Base-by-base conservation (phyloP, 495 filamentous ascomycete species). In the Parathielavia appendiculata region DNA sequence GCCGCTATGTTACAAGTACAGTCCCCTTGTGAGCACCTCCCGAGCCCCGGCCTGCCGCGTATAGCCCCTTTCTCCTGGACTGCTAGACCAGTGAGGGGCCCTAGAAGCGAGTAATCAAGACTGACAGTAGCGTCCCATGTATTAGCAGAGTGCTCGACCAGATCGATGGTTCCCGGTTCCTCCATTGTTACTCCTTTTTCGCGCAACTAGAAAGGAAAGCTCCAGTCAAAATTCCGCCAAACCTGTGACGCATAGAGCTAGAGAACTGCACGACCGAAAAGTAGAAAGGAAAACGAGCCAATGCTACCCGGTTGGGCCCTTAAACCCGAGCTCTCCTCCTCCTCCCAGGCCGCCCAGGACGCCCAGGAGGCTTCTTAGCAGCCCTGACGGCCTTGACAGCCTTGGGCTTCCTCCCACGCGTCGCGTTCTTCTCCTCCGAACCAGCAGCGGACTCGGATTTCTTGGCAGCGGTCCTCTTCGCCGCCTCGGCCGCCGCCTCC, bases 311-410 rank as follows among this genome's bases (percentile, higher is more conserved):
- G 2, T 5, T 16, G 13, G 2, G 3, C 26, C 26, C 26, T 57
- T 51, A 63, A 30, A 26, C 44, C 38, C 50, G 40, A 4, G 51
- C 20, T 40, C 41, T 63, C 23, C 47, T 30, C 53, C 20, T 48
- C 34, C 60, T 38, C 14, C 32, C 51, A 6, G 56, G 52, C 40
- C 61, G 46, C 12, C 46, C 46, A n/a, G 46, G 26, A 30, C 26
- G 30, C 8, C 54, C 55, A 30, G 51, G 34, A 6, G 47, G 49
- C 34, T 63, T 59, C 47, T 61, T 56, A 13, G 13, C 35, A n/a
- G 40, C 49, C 52, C 59, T 57, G n/a, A 58, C 39, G 34, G 34
- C 10, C 56, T 62, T 59, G 7, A 54, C 60, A 8, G 65, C 26
- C 40, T 62, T 64, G 8, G 49, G 32, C 45, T 52, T 56, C 22